These are phyloP conservation scores for Marasmius oreades DNA, from an alignment of 1,284 basidiomycete species.

Conservation along the genomic window DNA sequence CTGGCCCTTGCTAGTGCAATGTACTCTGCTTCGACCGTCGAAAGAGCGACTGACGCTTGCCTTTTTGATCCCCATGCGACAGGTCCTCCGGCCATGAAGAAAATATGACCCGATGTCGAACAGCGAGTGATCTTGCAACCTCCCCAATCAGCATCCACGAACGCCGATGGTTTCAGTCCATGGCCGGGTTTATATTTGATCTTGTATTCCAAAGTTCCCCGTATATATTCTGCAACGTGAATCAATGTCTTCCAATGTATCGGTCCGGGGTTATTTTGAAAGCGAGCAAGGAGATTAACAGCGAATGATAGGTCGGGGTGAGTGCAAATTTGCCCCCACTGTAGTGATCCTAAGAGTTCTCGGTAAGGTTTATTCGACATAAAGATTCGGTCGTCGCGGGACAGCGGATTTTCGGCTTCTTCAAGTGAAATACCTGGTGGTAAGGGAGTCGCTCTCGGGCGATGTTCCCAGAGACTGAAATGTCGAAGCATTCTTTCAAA, in stretches of 20 bases:
- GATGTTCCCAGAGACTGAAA: no score
- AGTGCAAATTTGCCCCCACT: not conserved
- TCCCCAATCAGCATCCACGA: not conserved
- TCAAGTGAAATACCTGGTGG: no score
- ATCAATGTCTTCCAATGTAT: conserved; percentile 23
- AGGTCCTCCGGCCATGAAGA: conserved; percentile 16
- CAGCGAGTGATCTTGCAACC: not conserved
- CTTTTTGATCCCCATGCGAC: conserved; percentile 24
- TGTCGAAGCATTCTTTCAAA: no score
- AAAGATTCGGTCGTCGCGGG: no score
- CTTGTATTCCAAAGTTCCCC: conserved; percentile 22
- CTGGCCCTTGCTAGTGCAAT: conserved; percentile 23
- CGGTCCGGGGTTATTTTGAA: conserved; percentile 11
- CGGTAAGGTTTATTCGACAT: no score
- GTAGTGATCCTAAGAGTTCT: not conserved
- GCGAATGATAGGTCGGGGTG: not conserved
- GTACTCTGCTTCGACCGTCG: conserved; percentile 23
- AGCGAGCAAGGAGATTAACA: not conserved
- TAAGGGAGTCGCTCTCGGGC: no score
- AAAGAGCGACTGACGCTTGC: conserved; percentile 24
- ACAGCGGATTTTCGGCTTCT: no score
- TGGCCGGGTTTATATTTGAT: not conserved
- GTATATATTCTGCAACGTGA: conserved; percentile 27
- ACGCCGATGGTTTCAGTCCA: not conserved
- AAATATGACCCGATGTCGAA: not conserved